Percentiles rank a stretch among this genome's conserved stretches.
These are phyloP conservation scores for Kuraishia capsulata DNA, from an alignment of 805 yeast genomes.

Conservation along the genomic window DNA sequence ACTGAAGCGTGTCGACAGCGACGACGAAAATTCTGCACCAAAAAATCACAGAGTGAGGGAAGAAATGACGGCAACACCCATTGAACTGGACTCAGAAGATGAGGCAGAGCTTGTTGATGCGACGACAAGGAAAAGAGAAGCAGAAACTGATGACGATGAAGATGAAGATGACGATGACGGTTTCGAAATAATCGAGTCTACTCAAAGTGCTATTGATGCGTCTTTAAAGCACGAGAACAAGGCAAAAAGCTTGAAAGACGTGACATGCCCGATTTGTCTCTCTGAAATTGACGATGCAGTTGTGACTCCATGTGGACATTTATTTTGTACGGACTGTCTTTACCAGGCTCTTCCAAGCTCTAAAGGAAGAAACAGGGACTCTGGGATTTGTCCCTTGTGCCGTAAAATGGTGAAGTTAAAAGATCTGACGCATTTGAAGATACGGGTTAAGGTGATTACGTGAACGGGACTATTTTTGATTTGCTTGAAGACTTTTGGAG, in stretches of 20 bases:
- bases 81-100: no score
- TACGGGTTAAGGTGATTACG: constrained; percentile 6
- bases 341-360: constrained; percentile 41
- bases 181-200: constrained; percentile 19
- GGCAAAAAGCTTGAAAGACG: constrained; percentile 22
- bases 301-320: constrained; percentile 49
- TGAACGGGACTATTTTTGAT: no score
- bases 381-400: constrained; percentile 24
- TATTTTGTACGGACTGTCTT: constrained; percentile 44
- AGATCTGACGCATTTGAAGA: constrained; percentile 21
- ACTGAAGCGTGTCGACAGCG: no score
- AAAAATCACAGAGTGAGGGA: no score
- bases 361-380: constrained; percentile 12
- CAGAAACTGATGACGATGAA: no score
- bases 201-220: constrained; percentile 20
- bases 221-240: constrained; percentile 9
- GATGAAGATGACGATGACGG: constrained; percentile 26
- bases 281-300: constrained; percentile 40
- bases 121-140: no score
- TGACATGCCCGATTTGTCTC: constrained; percentile 46
- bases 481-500: no score
- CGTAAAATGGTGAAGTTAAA: constrained; percentile 19
- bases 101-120: no score
- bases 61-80: no score
- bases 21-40: no score